Base-by-base conservation (phyloP, 768 basidiomycete genomes). In the Hirschioporus abietinus region DNA sequence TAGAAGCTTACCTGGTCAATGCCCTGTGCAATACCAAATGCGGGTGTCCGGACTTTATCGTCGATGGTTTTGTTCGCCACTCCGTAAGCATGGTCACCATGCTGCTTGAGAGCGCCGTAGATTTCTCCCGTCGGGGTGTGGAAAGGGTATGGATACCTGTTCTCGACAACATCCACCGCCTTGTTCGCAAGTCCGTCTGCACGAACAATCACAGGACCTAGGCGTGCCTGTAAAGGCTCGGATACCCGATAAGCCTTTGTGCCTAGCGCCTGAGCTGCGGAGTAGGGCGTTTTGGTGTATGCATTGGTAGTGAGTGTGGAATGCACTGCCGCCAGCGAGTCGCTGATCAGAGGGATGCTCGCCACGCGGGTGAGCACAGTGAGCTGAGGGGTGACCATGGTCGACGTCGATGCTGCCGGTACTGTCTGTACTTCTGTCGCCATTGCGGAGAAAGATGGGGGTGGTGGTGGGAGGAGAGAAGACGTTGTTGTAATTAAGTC, bases 71-170 rank as follows among this genome's bases (percentile, higher is more conserved):
- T 87, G 77, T 83, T 84, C 30, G 87, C 86, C 26, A 84, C 78
- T 60, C 78, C 82, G 59, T 83, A 78, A 7, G 84, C 81, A 58
- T 85, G 84, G 72, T 89, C 83, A 62, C 81, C 83, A 66, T 80
- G 79, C 67, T 86, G 81, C 70, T 83, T 86, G 52, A 92, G 81
- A 67, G 84, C 86, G 12, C 78, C 81, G 34, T 80, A 80, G 24
- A 94, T 84, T 1, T 93, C 91, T 71, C 89, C 89, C 2, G 91
- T 88, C 71, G 86, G 85, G 20, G 85, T 85, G 67, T 86, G 81
- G 83, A 93, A 94, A 5, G 91, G 85, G 73, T 88, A 89, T 15
- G 92, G 92, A 74, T 87, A 92, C 64, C 85, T 84, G 65, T 83
- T 80, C 79, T 92, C 82, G 65, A 93, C 89, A 23, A 75, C 86